Conservation (phyloP, 192 early-diverging fungal species). For the Dissophora ornata region DNA sequence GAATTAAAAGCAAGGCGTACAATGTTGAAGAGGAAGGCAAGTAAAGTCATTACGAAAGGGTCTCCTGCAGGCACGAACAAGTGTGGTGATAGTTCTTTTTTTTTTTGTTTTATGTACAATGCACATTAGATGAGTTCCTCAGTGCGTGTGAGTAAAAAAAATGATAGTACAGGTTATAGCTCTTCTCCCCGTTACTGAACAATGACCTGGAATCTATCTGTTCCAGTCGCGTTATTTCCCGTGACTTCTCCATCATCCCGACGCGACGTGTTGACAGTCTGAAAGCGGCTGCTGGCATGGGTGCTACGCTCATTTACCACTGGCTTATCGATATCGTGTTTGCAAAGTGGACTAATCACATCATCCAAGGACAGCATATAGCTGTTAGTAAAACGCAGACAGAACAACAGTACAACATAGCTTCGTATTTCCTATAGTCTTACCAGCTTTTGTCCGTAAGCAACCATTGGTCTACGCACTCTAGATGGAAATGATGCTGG, state of each 20-base stretch:
- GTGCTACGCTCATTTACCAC: slow-evolving; percentile 3
- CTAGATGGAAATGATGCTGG: slow-evolving; percentile 53
- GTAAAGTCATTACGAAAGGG: too few relatives aligned
- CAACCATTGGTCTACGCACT: slow-evolving; percentile 57
- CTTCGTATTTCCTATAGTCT: too few relatives aligned
- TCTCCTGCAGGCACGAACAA: too few relatives aligned
- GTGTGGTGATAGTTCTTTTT: too few relatives aligned
- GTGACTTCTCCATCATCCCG: background rate
- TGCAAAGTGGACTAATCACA: slow-evolving; percentile 55
- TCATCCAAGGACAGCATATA: too few relatives aligned
- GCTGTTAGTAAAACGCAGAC: too few relatives aligned
- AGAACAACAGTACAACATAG: too few relatives aligned
- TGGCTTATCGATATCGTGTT: slow-evolving; percentile 56
- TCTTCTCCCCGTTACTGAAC: background rate
- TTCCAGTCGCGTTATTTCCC: background rate
- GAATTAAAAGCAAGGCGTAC: too few relatives aligned
- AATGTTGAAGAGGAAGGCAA: too few relatives aligned
- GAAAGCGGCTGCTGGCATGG: background rate
- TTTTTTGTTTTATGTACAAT: too few relatives aligned
- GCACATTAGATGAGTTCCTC: too few relatives aligned
- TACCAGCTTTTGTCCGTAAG: slow-evolving; percentile 55
- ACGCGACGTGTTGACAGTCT: background rate
- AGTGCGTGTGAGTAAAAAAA: background rate
- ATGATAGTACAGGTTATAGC: background rate
- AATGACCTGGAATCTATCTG: slow-evolving; percentile 31